Evolutionary conservation across 108 stramenopile species (phyloP), one percentile per base, ranked within the genome.

Genomic region (Cyclotella baltica): DNA sequence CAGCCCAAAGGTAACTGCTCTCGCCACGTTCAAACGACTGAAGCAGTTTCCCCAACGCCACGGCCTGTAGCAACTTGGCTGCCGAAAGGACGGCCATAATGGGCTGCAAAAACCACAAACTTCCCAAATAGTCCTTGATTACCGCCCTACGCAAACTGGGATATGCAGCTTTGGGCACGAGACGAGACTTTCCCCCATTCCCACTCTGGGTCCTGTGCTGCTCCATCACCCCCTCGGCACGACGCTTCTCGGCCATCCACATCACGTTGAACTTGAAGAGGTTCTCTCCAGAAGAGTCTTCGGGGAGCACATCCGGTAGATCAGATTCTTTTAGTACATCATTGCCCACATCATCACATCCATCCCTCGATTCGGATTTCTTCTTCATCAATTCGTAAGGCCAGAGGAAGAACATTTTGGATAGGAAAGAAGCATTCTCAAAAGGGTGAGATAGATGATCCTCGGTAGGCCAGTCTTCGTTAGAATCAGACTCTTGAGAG

Each of bases 41-140:
- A 31, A 93, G 86, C 34, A 93, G 66, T 9, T 67, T 66, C 36
- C 93, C 93, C 40, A 94, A 57, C 1, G 87, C 85, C 2, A 94
- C 40, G 13, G 91, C 76, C 73, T 92, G 91, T 4, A 84, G 86
- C 48, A 94, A 61, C 36, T 72, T 83, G n/a, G 93, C 88, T 0
- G 73, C 50, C 1, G 78, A 67, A 2, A 82, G 46, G 18, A 64
- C 57, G 23, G 28, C 37, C 81, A 90, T 73, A 4, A 88, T 22
- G 1, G 87, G 87, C 58, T 92, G 91, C 11, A 89, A 76, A 57
- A 68, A 89, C 88, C 91, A 89, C 27, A 81, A 76, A 13, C 75
- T 66, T 13, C 33, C 23, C 19, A 90, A 57, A 62, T 89, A 94
- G 64, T 94, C 90, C n/a, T 28, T 55, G 16, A 89, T 38, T 0